phyloP scores from a whole-genome alignment of 1,284 basidiomycete species.

The Anthracocystis panici-leucophaei region DNA sequence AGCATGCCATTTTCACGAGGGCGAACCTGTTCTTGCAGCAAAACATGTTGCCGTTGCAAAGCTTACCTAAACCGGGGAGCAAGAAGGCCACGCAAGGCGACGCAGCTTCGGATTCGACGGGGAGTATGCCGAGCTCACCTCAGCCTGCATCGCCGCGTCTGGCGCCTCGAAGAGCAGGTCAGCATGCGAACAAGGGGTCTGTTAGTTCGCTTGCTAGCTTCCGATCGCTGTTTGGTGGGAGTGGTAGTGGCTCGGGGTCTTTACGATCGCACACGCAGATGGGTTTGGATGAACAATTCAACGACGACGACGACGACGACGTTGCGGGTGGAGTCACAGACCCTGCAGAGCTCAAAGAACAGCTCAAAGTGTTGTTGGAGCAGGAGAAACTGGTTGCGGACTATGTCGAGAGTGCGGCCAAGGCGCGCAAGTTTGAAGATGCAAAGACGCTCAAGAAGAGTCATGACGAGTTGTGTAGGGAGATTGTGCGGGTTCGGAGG shows the following conservation, averaged over 20 bases:
- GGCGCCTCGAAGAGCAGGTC: conserved; percentile 8
- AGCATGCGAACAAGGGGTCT: conserved; percentile 30
- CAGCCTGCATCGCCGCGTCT: conserved; percentile 25
- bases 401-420: conserved; percentile 59
- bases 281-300: conserved; percentile 14
- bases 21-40: conserved; percentile 87
- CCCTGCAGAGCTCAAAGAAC: conserved; percentile 36
- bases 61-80: conserved; percentile 76
- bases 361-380: conserved; percentile 60
- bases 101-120: conserved; percentile 29
- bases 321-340: conserved; percentile 13
- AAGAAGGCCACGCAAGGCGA: conserved; percentile 53
- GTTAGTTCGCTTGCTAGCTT: conserved; percentile 38
- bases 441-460: conserved; percentile 57
- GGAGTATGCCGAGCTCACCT: conserved; percentile 28
- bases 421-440: conserved; percentile 64
- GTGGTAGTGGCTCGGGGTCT: conserved; percentile 13
- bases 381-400: conserved; percentile 58
- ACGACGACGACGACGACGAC: conserved; percentile 10
- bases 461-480: conserved; percentile 59
- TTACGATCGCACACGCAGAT: conserved; percentile 3
- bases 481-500: conserved; percentile 53
- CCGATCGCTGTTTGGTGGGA: conserved; percentile 47
- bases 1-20: conserved; percentile 81
- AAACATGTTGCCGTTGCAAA: conserved; percentile 74